These are phyloP conservation scores for Cymbidium sinense DNA, from an alignment of 106 monocot genomes.

Conservation along the genomic window DNA sequence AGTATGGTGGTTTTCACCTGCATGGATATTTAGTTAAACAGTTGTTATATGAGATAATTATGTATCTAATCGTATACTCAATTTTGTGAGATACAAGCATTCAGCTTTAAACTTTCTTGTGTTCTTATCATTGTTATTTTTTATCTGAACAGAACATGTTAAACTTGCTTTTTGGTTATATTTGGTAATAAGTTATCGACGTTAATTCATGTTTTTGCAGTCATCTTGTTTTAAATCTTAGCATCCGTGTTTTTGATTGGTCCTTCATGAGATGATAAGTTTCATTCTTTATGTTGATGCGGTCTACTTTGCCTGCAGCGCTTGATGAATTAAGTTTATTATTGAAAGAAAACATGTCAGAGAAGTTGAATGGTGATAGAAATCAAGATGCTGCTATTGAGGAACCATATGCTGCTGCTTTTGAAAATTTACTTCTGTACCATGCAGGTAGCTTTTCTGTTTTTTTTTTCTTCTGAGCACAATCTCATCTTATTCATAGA, in stretches of 20 bases:
- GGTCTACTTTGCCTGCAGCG: slow-evolving; percentile 20
- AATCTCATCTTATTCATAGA: background rate
- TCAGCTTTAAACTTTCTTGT: background rate
- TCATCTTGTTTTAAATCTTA: background rate
- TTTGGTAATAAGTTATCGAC: background rate
- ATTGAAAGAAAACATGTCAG: slow-evolving; percentile 9
- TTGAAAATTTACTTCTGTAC: slow-evolving; percentile 53
- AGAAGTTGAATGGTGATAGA: slow-evolving; percentile 20
- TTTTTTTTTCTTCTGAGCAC: background rate
- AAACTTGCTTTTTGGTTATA: background rate
- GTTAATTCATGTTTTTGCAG: background rate
- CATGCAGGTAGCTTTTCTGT: slow-evolving; percentile 41
- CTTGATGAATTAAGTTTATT: slow-evolving; percentile 27
- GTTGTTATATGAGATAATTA: background rate
- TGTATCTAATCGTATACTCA: background rate
- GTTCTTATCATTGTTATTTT: background rate
- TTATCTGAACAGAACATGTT: background rate
- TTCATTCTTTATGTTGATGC: background rate
- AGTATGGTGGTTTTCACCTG: background rate
- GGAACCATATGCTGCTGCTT: slow-evolving; percentile 33
- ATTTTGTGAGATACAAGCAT: background rate
- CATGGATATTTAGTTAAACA: background rate
- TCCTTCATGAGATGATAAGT: background rate
- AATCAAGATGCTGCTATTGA: slow-evolving; percentile 17
- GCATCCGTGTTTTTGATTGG: background rate